These are phyloP conservation scores for Pholiota molesta DNA, from an alignment of 768 basidiomycete genomes.

Conservation along the genomic window DNA sequence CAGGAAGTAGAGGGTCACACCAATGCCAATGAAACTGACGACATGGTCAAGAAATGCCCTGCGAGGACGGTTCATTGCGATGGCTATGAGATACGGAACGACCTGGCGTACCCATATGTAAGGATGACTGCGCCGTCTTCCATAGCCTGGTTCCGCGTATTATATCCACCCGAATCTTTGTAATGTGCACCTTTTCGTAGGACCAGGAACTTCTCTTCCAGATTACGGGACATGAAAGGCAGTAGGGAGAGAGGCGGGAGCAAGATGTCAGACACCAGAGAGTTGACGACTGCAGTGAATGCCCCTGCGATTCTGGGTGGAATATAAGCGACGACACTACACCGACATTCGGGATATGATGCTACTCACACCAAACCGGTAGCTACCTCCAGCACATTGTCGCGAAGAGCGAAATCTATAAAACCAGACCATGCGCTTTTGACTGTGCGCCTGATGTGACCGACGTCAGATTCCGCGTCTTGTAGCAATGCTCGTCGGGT, in stretches of 20 bases:
- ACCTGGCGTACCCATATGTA: slow-evolving; percentile 32
- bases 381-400: slow-evolving; percentile 50
- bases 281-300: slow-evolving; percentile 44
- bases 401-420: slow-evolving; percentile 35
- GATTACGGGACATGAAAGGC: slow-evolving; percentile 44
- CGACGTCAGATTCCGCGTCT: slow-evolving; percentile 21
- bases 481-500: slow-evolving; percentile 21
- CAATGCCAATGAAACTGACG: slow-evolving; percentile 42
- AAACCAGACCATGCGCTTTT: slow-evolving; percentile 34
- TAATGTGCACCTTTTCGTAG: slow-evolving; percentile 36
- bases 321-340: neutral
- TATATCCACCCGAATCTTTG: slow-evolving; percentile 33
- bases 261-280: slow-evolving; percentile 45
- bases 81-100: neutral
- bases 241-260: slow-evolving; percentile 44
- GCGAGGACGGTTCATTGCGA: slow-evolving; percentile 4
- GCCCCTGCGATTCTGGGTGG: slow-evolving; percentile 35
- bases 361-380: slow-evolving; percentile 43
- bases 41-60: slow-evolving; percentile 41
- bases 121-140: slow-evolving; percentile 49
- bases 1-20: slow-evolving; percentile 38
- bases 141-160: slow-evolving; percentile 44
- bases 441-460: slow-evolving; percentile 16
- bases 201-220: slow-evolving; percentile 45
- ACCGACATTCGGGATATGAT: neutral